Base-by-base conservation (phyloP, 2,329 filamentous ascomycete species). In the Phyllosticta ampelicida region DNA sequence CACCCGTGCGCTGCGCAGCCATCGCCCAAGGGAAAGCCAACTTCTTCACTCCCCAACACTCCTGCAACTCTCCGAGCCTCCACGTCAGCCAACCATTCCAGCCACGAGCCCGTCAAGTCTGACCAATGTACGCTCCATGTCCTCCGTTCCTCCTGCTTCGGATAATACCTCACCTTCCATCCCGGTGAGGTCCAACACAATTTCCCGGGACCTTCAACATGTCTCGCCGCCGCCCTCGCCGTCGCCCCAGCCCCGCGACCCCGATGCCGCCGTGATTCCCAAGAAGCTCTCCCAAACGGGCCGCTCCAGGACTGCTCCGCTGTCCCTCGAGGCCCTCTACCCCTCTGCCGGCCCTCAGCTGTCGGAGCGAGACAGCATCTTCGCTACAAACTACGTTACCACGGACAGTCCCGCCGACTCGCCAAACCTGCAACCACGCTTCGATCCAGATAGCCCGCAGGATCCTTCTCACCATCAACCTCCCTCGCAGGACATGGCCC, bases 311-410 rank as follows among this genome's bases (percentile, higher is more conserved):
- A 74, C 72, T 18, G 68, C 66, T 18, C 70, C 72, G 26, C 63
- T 67, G 56, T 66, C 64, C 29, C 63, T 67, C 18, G 68, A 71
- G 48, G 63, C 64, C 49, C 66, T 73, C 48, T 73, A 69, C 69
- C 67, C 67, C 58, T 68, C 62, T 51, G 70, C 74, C 61, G 68
- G 66, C 28, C 80, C 80, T 53, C 80, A 80, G 70, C 73, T 84
- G 62, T 81, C 80, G 23, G 82, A 85, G 69, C 73, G 82, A 64
- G 82, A 85, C 68, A 82, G 78, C 69, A 84, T 85, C 67, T 84
- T 84, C 65, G 81, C 82, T 55, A 84, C 81, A 30, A 80, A 81
- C 63, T 85, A 84, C 68, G 70, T 79, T 1, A 73, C 75, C 60
- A 75, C 77, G 56, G 77, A 78, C 61, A 78, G 73, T 65, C 76